Conservation (phyloP, 148 eudicot genomes). For the Arctostaphylos glauca region DNA sequence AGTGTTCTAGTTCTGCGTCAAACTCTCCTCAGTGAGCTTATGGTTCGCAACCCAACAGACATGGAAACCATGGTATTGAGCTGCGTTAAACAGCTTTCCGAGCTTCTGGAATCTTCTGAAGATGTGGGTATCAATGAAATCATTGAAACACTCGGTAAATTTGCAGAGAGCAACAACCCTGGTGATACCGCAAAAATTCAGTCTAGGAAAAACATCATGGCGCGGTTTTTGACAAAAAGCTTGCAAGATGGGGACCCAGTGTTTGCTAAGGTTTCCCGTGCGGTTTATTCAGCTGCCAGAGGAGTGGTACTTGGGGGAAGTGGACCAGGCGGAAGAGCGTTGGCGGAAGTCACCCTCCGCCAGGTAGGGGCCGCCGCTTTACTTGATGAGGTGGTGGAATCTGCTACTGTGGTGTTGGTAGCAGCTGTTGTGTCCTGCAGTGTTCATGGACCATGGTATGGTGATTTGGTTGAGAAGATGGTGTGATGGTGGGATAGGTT, state of each 20-base stretch:
- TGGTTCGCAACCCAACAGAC: slow-evolving; percentile 29
- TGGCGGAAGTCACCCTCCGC: slow-evolving; percentile 37
- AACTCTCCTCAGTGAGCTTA: slow-evolving; percentile 39
- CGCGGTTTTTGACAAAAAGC: slow-evolving; percentile 40
- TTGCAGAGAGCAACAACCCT: slow-evolving; percentile 12
- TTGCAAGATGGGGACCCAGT: slow-evolving; percentile 53
- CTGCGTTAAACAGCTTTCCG: slow-evolving; percentile 29
- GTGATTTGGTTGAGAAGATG: slow-evolving; percentile 22
- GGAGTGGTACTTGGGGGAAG: slow-evolving; percentile 46
- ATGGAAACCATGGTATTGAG: slow-evolving; percentile 29
- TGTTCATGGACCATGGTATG: slow-evolving; percentile 52
- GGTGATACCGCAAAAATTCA: slow-evolving; percentile 20
- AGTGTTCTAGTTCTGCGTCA: slow-evolving; percentile 55
- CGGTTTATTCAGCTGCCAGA: slow-evolving; percentile 48
- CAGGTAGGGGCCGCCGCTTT: slow-evolving; percentile 40
- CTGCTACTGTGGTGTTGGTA: slow-evolving; percentile 29
- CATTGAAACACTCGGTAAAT: slow-evolving; percentile 23
- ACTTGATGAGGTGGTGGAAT: slow-evolving; percentile 25
- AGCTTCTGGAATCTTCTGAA: slow-evolving; percentile 27
- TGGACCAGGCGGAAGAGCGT: slow-evolving; percentile 29
- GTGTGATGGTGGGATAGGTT: slow-evolving; percentile 18
- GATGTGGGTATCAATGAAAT: slow-evolving; percentile 43
- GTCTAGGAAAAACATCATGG: slow-evolving; percentile 37
- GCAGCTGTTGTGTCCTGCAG: slow-evolving; percentile 32
- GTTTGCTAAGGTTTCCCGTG: slow-evolving; percentile 42